Percentiles rank a stretch among this genome's conserved stretches.
Evolutionary conservation across 2,329 filamentous ascomycete genomes (phyloP).

Genomic region (Didymellaceae sp.): DNA sequence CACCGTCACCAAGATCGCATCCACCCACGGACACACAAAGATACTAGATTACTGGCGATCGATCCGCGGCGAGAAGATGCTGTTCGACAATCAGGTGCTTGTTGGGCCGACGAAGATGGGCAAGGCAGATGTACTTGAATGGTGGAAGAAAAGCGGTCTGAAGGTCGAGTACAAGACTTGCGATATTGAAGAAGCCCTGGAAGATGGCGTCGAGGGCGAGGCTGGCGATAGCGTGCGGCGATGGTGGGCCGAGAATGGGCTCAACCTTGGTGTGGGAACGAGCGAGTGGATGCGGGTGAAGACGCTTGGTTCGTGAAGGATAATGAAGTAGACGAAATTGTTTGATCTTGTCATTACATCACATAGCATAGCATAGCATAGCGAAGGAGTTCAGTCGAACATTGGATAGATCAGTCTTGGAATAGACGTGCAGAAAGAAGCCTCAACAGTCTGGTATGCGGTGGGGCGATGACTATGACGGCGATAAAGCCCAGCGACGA

Average conservation of each 20-base stretch:
- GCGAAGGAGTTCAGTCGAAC: constrained; percentile 13
- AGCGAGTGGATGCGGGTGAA: constrained; percentile 90
- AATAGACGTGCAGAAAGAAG: neutral
- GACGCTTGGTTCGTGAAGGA: constrained; percentile 57
- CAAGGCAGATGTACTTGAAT: constrained; percentile 83
- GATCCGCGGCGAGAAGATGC: constrained; percentile 75
- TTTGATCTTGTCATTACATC: constrained; percentile 1
- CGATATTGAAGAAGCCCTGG: constrained; percentile 92
- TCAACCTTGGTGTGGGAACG: constrained; percentile 81
- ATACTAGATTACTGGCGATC: constrained; percentile 85
- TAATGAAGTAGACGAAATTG: neutral
- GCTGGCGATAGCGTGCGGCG: constrained; percentile 75
- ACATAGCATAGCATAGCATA: constrained; percentile 18
- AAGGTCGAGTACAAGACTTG: constrained; percentile 92
- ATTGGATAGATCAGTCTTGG: constrained; percentile 2
- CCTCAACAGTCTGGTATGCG: neutral
- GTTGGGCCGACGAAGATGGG: constrained; percentile 88
- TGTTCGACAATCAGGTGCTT: constrained; percentile 82
- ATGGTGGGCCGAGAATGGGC: constrained; percentile 88
- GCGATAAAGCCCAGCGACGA: too few species aligned
- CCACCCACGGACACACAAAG: constrained; percentile 81
- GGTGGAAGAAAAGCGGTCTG: constrained; percentile 83
- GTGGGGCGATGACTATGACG: too few species aligned
- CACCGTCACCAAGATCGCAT: constrained; percentile 81
- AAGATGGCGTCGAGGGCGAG: constrained; percentile 75